Evolutionary conservation across 345 rosid species (phyloP).

Genomic region (Dovyalis caffra): DNA sequence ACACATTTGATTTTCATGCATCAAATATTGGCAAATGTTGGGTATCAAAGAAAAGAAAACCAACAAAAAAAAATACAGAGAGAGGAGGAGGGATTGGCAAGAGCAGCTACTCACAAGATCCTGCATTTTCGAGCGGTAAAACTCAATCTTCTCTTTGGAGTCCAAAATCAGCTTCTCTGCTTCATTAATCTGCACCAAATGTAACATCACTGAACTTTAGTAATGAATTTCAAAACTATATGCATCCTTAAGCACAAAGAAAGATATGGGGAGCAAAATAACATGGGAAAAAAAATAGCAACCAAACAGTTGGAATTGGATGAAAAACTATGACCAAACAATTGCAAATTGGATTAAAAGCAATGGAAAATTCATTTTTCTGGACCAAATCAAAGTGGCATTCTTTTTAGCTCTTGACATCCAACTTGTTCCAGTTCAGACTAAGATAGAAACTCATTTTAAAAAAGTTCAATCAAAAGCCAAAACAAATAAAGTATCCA

Average conservation of each 20-base stretch:
- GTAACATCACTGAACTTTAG: neutral
- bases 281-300: neutral
- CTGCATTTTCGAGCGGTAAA: slow-evolving; percentile 90
- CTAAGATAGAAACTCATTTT: too few relatives aligned
- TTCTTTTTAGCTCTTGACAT: neutral
- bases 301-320: neutral
- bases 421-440: neutral
- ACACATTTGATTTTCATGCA: neutral
- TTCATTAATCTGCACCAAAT: slow-evolving; percentile 48
- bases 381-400: neutral
- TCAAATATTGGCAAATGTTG: neutral
- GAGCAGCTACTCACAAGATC: slow-evolving; percentile 74
- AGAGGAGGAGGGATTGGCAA: slow-evolving; percentile 2
- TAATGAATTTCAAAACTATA: neutral
- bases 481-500: neutral
- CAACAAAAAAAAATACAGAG: neutral
- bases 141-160: slow-evolving; percentile 90
- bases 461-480: neutral
- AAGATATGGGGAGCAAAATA: neutral
- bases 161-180: slow-evolving; percentile 66
- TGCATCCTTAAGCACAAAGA: neutral
- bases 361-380: neutral
- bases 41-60: neutral
- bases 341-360: neutral
- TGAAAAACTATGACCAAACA: neutral